phyloP scores from a whole-genome alignment of 2,329 filamentous ascomycete species.

The Capronia coronata region DNA sequence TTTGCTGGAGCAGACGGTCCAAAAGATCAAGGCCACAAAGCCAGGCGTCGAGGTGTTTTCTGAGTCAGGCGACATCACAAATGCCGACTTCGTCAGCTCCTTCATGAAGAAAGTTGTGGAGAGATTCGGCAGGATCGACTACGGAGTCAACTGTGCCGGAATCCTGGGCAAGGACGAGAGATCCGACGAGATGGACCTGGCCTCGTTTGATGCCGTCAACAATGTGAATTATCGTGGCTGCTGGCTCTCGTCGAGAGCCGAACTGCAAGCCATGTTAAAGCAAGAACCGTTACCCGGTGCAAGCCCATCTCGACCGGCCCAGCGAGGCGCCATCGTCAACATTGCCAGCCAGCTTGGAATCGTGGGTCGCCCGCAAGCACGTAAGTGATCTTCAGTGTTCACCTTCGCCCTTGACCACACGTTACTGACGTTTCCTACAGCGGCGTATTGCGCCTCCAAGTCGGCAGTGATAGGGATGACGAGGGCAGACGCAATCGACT shows the following conservation, averaged over 20 bases:
- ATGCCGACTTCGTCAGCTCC: constrained; percentile 41
- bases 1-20: constrained; percentile 37
- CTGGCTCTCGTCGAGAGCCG: constrained; percentile 44
- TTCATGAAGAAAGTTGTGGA: constrained; percentile 34
- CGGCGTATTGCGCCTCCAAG: constrained; percentile 41
- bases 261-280: constrained; percentile 42
- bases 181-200: constrained; percentile 42
- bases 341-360: constrained; percentile 50
- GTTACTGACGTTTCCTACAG: constrained; percentile 23
- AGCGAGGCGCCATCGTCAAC: constrained; percentile 47
- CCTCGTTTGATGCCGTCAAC: constrained; percentile 49
- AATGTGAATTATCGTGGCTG: constrained; percentile 50
- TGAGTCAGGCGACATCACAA: constrained; percentile 43
- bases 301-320: constrained; percentile 31
- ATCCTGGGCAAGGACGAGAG: constrained; percentile 41
- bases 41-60: constrained; percentile 34
- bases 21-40: constrained; percentile 33
- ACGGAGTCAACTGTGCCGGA: constrained; percentile 52
- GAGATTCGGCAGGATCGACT: constrained; percentile 47
- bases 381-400: constrained; percentile 32
- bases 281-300: constrained; percentile 40
- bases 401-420: not conserved
- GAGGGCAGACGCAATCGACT: constrained; percentile 35
- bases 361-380: constrained; percentile 42
- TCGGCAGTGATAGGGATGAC: constrained; percentile 42